phyloP scores from a whole-genome alignment of 2,329 filamentous ascomycete species.

The Ophiostoma perfectum region DNA sequence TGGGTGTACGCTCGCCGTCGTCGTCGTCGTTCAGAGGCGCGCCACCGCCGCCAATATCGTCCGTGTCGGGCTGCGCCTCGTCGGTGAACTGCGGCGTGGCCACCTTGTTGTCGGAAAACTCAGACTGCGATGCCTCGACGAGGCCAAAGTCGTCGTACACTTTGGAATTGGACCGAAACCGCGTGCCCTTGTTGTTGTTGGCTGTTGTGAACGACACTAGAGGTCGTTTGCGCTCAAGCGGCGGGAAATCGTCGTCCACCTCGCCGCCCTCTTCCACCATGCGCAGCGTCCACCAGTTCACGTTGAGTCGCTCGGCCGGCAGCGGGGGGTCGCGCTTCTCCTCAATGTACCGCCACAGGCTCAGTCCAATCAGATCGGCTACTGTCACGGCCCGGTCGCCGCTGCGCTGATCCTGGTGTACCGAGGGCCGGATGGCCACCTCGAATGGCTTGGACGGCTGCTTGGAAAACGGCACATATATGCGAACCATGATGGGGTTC shows the following conservation, averaged over 20 bases:
- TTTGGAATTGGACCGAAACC: constrained; percentile 65
- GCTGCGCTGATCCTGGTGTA: constrained; percentile 59
- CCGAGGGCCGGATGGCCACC: constrained; percentile 63
- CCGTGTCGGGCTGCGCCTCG: constrained; percentile 34
- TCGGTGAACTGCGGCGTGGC: constrained; percentile 62
- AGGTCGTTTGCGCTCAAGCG: constrained; percentile 66
- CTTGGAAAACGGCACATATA: constrained; percentile 68
- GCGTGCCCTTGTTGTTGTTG: constrained; percentile 60
- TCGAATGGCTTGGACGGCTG: constrained; percentile 62
- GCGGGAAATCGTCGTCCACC: constrained; percentile 78
- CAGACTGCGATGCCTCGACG: constrained; percentile 63
- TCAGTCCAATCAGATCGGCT: constrained; percentile 74
- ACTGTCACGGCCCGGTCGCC: constrained; percentile 62
- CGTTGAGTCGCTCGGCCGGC: constrained; percentile 60
- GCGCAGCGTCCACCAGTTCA: constrained; percentile 75
- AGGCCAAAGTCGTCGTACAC: constrained; percentile 79
- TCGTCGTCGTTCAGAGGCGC: constrained; percentile 13
- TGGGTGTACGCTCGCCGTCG: constrained; percentile 35
- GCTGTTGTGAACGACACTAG: constrained; percentile 76
- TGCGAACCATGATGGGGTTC: constrained; percentile 68
- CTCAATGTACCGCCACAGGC: constrained; percentile 71
- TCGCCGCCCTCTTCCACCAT: constrained; percentile 83
- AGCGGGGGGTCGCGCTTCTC: constrained; percentile 67
- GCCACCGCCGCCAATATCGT: not conserved
- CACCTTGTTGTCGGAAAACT: constrained; percentile 63